Conservation (phyloP, 352 stramenopile genomes). For the Phytopythium helicoides region DNA sequence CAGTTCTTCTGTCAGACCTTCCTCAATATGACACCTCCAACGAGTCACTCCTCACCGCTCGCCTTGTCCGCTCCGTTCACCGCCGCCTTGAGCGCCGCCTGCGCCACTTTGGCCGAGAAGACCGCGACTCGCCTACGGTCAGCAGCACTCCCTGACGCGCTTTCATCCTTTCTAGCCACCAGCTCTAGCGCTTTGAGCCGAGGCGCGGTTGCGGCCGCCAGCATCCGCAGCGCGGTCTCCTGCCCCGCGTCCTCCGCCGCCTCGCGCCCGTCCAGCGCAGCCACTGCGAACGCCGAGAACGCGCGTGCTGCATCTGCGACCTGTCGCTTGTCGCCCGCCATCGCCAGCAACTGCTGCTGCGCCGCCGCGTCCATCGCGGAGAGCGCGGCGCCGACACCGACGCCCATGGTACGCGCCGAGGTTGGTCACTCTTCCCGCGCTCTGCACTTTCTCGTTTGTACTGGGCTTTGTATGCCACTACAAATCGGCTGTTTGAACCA, state of each 20-base stretch:
- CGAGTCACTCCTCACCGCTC: constrained; percentile 8
- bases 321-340: constrained; percentile 14
- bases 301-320: constrained; percentile 12
- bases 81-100: constrained; percentile 64
- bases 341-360: constrained; percentile 24
- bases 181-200: constrained; percentile 14
- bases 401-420: background rate
- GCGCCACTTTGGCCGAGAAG: constrained; percentile 53
- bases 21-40: background rate
- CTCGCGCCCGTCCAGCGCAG: constrained; percentile 5
- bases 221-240: constrained; percentile 8
- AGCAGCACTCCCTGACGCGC: background rate
- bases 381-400: background rate
- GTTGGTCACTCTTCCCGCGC: too few species aligned
- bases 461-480: background rate
- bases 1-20: background rate
- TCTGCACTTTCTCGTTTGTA: background rate
- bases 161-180: background rate
- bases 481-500: background rate
- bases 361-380: background rate
- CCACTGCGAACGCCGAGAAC: constrained; percentile 18
- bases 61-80: constrained; percentile 10
- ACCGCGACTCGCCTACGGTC: constrained; percentile 30
- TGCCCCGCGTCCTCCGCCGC: background rate
- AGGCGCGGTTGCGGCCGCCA: constrained; percentile 19